These are phyloP conservation scores for Quercus cerris DNA, from an alignment of 306 rosid species.

Conservation along the genomic window DNA sequence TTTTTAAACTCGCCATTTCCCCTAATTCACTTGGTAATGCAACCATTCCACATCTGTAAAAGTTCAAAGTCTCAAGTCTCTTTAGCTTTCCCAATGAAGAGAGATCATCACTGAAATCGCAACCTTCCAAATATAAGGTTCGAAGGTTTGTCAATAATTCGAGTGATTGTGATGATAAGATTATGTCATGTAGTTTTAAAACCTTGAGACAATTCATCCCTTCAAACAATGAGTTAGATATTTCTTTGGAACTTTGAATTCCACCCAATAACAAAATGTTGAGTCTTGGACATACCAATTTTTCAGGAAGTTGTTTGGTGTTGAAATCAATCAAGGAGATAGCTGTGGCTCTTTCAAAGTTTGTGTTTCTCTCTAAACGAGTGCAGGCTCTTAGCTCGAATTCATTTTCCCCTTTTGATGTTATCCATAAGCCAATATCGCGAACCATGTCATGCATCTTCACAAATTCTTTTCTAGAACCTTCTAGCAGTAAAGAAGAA, in stretches of 20 bases:
- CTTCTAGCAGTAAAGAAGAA: conserved; percentile 4
- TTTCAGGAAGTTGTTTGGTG: not conserved
- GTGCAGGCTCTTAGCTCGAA: not conserved
- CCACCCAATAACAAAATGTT: not conserved
- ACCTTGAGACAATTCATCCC: not conserved
- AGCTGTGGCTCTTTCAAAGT: not conserved
- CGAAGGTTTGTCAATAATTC: not conserved
- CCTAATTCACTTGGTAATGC: not conserved
- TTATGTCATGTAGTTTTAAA: not conserved
- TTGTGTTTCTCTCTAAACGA: not conserved
- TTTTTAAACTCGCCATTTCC: too few relatives aligned
- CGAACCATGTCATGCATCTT: conserved; percentile 27
- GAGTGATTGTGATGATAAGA: not conserved
- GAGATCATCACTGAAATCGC: not conserved
- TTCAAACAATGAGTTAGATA: not conserved
- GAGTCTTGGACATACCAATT: conserved; percentile 7
- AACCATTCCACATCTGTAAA: fast-evolving
- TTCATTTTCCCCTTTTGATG: not conserved
- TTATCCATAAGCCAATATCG: not conserved
- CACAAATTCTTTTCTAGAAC: fast-evolving
- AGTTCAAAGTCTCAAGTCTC: conserved; percentile 9
- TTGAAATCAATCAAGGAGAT: not conserved
- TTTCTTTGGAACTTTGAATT: not conserved
- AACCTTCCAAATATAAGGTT: fast-evolving
- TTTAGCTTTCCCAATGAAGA: not conserved